Evolutionary conservation across 306 rosid genomes (phyloP).

Genomic region (Abrus precatorius): DNA sequence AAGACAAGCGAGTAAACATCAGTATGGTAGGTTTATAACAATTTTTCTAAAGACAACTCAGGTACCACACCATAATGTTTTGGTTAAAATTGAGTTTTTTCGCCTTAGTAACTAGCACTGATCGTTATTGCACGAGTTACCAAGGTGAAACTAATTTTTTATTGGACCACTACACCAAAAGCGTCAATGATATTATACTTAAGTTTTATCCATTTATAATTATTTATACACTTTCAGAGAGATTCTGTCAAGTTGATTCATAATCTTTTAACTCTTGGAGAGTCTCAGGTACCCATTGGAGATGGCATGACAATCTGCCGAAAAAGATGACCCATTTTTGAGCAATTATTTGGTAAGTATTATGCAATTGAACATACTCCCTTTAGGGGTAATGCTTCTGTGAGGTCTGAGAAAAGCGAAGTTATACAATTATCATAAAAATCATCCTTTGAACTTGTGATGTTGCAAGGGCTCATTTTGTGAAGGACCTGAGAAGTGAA

Average conservation of each 20-base stretch:
- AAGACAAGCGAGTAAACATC: slow-evolving; percentile 81
- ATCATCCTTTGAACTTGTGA: slow-evolving; percentile 11
- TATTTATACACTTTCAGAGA: slow-evolving; percentile 24
- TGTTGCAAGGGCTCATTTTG: slow-evolving; percentile 19
- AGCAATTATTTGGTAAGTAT: slow-evolving; percentile 1
- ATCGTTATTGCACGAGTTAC: too few species aligned
- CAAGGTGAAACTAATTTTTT: too few species aligned
- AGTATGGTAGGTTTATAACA: slow-evolving; percentile 73
- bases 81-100: too few species aligned
- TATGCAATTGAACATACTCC: not conserved
- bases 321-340: slow-evolving; percentile 58
- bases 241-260: slow-evolving; percentile 20
- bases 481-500: slow-evolving; percentile 32
- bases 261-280: slow-evolving; percentile 38
- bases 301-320: slow-evolving; percentile 96
- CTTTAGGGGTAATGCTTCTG: slow-evolving; percentile 20
- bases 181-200: too few species aligned
- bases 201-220: not conserved
- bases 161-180: too few species aligned
- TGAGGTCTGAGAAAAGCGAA: not conserved
- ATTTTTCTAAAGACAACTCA: not conserved
- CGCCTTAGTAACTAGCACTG: too few species aligned
- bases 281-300: slow-evolving; percentile 86
- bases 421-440: not conserved
- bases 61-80: too few species aligned